Percentiles rank a stretch among this genome's conserved stretches.
These are phyloP conservation scores for Phytophthora brassicae DNA, from an alignment of 352 stramenopile species.

Conservation along the genomic window DNA sequence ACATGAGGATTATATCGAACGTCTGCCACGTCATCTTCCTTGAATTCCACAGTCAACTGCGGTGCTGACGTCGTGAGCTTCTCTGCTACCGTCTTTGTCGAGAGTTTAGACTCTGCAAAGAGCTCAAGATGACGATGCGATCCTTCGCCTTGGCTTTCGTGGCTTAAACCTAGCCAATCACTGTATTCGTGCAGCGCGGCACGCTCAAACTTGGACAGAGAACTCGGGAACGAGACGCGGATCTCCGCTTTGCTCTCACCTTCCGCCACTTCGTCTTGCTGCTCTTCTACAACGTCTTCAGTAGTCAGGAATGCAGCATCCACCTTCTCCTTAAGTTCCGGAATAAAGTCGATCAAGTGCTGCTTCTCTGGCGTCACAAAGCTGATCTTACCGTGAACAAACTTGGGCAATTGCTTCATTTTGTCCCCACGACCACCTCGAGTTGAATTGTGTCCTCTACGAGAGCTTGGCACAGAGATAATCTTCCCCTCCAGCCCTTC, in stretches of 20 bases:
- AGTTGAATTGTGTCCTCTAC: conserved; percentile 25
- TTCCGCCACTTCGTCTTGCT: conserved; percentile 15
- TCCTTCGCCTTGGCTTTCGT: conserved; percentile 52
- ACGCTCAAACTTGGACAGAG: conserved; percentile 69
- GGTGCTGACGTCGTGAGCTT: conserved; percentile 22
- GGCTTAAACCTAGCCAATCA: conserved; percentile 55
- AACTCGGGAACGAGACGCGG: conserved; percentile 41
- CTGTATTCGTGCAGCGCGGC: conserved; percentile 66
- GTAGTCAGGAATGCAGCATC: conserved; percentile 44
- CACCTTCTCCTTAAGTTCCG: conserved; percentile 60
- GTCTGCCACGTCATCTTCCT: conserved; percentile 57
- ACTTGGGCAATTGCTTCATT: conserved; percentile 37
- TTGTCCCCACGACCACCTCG: conserved; percentile 34
- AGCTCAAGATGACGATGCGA: conserved; percentile 43
- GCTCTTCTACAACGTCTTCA: conserved; percentile 13
- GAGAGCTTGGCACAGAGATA: conserved; percentile 38
- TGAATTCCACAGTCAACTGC: conserved; percentile 56
- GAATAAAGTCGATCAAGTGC: conserved; percentile 62
- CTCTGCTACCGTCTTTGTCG: conserved; percentile 18
- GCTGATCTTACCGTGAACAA: conserved; percentile 42
- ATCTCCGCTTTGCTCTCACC: conserved; percentile 26
- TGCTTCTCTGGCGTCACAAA: conserved; percentile 40
- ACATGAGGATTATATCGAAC: conserved; percentile 68
- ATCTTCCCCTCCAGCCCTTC: conserved; percentile 50
- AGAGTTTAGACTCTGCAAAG: conserved; percentile 30